phyloP scores from a whole-genome alignment of 106 monocot species.

The Dendrobium officinale region DNA sequence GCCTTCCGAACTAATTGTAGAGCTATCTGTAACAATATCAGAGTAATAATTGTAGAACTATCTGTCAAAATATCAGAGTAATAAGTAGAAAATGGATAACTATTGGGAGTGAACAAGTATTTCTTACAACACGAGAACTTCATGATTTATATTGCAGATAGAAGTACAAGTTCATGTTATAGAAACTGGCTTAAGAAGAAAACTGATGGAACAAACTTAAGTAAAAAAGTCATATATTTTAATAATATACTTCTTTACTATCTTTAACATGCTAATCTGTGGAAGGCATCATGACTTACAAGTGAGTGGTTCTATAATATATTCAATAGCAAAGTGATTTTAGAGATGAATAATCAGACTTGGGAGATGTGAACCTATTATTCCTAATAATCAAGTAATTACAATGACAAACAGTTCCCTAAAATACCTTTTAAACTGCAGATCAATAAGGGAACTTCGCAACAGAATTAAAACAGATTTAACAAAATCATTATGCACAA shows the following conservation, averaged over 20 bases:
- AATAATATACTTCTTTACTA: not conserved
- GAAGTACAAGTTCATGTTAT: not conserved
- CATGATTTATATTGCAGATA: not conserved
- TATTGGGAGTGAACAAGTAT: not conserved
- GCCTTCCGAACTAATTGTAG: conserved; percentile 70
- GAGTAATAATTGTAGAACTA: conserved; percentile 26
- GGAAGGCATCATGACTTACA: no score
- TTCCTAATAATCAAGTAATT: not conserved
- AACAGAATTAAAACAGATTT: not conserved
- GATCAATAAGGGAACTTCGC: not conserved
- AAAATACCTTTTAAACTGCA: not conserved
- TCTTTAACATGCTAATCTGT: no score
- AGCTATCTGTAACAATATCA: conserved; percentile 61
- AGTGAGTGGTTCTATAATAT: no score
- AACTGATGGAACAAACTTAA: no score
- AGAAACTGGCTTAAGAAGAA: no score
- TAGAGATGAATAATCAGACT: no score
- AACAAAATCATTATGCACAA: not conserved
- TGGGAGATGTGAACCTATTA: no score
- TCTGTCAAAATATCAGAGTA: conserved; percentile 33
- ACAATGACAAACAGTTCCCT: not conserved
- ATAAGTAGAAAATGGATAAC: not conserved
- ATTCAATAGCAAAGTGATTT: no score
- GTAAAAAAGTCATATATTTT: not conserved
- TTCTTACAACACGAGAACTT: not conserved